Conservation (phyloP, 129 eudicot genomes). For the Saposhnikovia divaricata region DNA sequence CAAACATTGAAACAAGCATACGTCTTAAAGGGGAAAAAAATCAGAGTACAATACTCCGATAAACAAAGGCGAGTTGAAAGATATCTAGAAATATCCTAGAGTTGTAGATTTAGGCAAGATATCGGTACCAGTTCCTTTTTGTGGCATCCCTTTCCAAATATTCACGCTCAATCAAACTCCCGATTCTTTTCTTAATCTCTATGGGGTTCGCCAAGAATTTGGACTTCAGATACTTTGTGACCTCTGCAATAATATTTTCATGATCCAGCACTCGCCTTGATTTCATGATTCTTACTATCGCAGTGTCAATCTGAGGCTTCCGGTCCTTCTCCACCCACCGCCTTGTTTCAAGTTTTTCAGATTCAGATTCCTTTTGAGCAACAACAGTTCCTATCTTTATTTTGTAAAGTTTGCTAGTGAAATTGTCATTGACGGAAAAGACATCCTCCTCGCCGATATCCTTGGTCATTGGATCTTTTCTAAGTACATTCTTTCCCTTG, state of each 20-base stretch:
- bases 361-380: conserved; percentile 71
- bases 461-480: conserved; percentile 70
- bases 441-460: conserved; percentile 55
- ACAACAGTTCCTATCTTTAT: conserved; percentile 75
- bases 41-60: conserved; percentile 3
- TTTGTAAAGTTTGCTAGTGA: conserved; percentile 52
- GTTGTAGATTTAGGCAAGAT: conserved; percentile 48
- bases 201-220: conserved; percentile 45
- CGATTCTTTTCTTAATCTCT: conserved; percentile 68
- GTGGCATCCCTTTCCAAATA: conserved; percentile 61
- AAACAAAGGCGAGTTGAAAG: conserved; percentile 16
- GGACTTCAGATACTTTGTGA: conserved; percentile 67
- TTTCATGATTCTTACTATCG: conserved; percentile 69
- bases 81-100: not conserved
- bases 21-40: not conserved
- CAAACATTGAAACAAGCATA: not conserved
- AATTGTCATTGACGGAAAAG: conserved; percentile 63
- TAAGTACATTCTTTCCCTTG: conserved; percentile 68
- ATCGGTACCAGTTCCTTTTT: conserved; percentile 44
- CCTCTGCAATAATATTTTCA: conserved; percentile 61
- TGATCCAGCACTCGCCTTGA: conserved; percentile 64
- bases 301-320: conserved; percentile 77
- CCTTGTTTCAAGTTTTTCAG: conserved; percentile 59
- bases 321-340: conserved; percentile 71
- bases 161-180: conserved; percentile 64